Base-by-base conservation (phyloP, 129 eudicot species). In the Escallonia rubra region DNA sequence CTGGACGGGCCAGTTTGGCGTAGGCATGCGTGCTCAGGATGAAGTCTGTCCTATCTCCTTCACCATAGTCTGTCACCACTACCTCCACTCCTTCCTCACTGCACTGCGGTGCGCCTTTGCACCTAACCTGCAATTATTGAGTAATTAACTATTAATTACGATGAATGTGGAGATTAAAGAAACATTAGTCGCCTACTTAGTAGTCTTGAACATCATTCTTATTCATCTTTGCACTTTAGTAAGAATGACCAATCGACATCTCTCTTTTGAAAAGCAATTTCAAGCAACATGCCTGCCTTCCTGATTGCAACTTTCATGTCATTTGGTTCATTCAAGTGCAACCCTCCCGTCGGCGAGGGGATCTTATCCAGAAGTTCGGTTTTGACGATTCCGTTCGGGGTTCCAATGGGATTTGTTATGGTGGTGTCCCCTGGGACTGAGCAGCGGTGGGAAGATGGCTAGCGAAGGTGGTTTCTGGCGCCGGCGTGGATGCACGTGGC, bases 11-110 rank as follows among this genome's bases (percentile, higher is more conserved):
- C 58, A 93, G 75, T 46, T 74, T 85, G 5, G 83, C 58, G 65
- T 93, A 93, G 62, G 95, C 99, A 7, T 82, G 81, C 2, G 43
- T 23, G 46, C 83, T 84, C 2, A 93, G 78, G 49, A 93, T 64
- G 81, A 93, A 89, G 73, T 93, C 99, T 2, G 95, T 82, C 61
- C 76, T 47, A 80, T 82, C 84, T 6, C 99, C 99, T 66, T 68
- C 95, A 44, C 96, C 99, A 56, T 75, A 81, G 75, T 93, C 99
- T 0, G 99, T 93, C 58, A 81, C 88, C 72, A 93, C 95, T 40
- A 93, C 69, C 57, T 68, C 81, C 23, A 80, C 81, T 64, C 99
- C 99, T 0, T 86, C 95, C 8, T 89, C 84, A 59, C 73, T 86
- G 85, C 99, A 93, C 42, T 71, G 80, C 9, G 86, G 71, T n/a